These are phyloP conservation scores for Funneliformis mosseae DNA, from an alignment of 192 early-diverging fungal genomes.

Conservation along the genomic window DNA sequence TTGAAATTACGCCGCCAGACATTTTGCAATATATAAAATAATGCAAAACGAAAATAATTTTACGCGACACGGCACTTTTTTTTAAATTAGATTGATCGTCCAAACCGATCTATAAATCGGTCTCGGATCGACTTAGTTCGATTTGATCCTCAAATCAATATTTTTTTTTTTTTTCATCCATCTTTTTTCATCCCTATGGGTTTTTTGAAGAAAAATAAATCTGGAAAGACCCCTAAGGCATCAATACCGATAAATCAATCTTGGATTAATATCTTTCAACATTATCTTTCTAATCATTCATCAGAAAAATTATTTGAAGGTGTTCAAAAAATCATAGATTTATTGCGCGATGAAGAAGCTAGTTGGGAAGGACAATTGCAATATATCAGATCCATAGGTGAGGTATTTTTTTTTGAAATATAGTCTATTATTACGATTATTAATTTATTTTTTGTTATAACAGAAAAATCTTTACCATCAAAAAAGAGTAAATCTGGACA, in stretches of 20 bases:
- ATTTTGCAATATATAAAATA: no score
- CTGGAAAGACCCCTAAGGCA: not conserved
- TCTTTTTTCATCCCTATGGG: not conserved
- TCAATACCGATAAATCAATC: slow-evolving; percentile 5
- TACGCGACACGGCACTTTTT: no score
- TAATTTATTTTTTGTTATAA: not conserved
- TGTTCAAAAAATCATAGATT: slow-evolving; percentile 19
- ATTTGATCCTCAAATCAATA: no score
- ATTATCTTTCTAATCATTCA: not conserved
- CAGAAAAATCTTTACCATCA: not conserved
- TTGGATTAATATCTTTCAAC: slow-evolving; percentile 1
- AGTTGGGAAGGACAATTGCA: slow-evolving; percentile 38
- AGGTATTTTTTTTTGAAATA: not conserved
- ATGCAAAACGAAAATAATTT: no score
- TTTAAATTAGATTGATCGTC: no score
- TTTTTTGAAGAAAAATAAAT: not conserved
- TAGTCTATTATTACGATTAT: not conserved
- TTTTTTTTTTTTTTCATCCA: no score
- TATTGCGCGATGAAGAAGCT: slow-evolving; percentile 19
- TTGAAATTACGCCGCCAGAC: no score
- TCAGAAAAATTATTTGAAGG: not conserved
- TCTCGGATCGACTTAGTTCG: no score
- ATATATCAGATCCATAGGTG: slow-evolving; percentile 41
- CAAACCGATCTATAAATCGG: no score
- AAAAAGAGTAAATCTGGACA: not conserved